Percentiles rank a stretch among this genome's conserved stretches.
Conservation (phyloP, 2,329 filamentous ascomycete species). For the Endoconidiophora polonica region DNA sequence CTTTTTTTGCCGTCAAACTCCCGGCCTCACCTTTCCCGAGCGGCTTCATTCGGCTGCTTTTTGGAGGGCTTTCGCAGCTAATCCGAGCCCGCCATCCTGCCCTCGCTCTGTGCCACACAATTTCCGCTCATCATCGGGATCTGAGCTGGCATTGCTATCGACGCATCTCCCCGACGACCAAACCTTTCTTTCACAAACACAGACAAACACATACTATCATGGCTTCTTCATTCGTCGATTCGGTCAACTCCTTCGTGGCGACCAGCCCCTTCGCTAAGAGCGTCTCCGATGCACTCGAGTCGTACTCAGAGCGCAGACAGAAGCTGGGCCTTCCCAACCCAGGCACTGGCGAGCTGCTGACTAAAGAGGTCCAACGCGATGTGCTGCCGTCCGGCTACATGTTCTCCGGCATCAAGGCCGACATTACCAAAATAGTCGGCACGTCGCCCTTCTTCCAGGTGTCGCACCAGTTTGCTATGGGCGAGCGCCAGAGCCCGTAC, state of each 20-base stretch:
- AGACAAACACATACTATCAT: constrained; percentile 24
- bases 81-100: not conserved
- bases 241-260: constrained; percentile 45
- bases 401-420: constrained; percentile 90
- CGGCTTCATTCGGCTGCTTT: not conserved
- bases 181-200: not conserved
- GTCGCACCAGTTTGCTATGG: constrained; percentile 91
- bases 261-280: constrained; percentile 56
- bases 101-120: not conserved
- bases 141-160: not conserved
- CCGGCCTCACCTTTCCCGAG: too few relatives aligned
- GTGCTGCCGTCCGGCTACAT: constrained; percentile 92
- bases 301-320: constrained; percentile 72
- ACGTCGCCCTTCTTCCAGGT: constrained; percentile 89
- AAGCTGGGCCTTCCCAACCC: constrained; percentile 83
- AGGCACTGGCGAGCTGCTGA: constrained; percentile 76
- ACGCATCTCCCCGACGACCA: not conserved
- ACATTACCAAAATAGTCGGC: constrained; percentile 93
- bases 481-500: constrained; percentile 84
- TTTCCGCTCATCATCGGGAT: not conserved
- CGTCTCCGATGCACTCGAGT: constrained; percentile 60
- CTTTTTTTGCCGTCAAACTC: too few relatives aligned
- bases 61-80: not conserved
- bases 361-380: constrained; percentile 87
- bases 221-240: constrained; percentile 34